Base-by-base conservation (phyloP, 352 stramenopile species). In the Sclerospora graminicola region DNA sequence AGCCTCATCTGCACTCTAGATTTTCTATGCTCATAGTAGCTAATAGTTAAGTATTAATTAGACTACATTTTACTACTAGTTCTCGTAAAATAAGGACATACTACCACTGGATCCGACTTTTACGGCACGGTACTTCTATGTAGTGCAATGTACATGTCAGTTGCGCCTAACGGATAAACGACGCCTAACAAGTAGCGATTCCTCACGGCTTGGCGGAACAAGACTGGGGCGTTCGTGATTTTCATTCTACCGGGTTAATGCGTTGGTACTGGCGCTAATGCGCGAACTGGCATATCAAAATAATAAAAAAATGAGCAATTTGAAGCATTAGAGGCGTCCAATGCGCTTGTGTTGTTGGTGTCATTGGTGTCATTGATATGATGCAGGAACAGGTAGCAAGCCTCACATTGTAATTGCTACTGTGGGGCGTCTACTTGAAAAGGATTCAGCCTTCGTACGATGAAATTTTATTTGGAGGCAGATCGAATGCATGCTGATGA, bases 361-460 rank as follows among this genome's bases (percentile, higher is more conserved):
- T 96, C 21, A 95, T 95, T 41, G 92, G 97, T 43, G 97, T 96
- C 21, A 95, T 99, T 40, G 94, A 98, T 56, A 98, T 97, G 78
- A 94, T 97, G 58, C 83, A 93, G 48, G 95, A 99, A 68, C 84
- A 96, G 19, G 95, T 99, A 41, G 94, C 95, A 97, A 97, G 75
- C 95, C 96, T 13, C 95, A 97, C 66, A 67, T 98, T 45, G 93
- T 98, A 19, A 84, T 98, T 27, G 89, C 86, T 19, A 98, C 91
- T 16, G 90, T 90, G 1, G 92, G 93, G 5, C 84, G 90, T 97
- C 58, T 89, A 98, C 54, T 60, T 98, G 53, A 27, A 97, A 97
- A 61, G 93, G 93, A 8, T 97, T 98, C 61, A 93, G 70, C 46
- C 59, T 98, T 24, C 77, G 80, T 16, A 89, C 69, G 16, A 82